Base-by-base conservation (phyloP, 257 asterid genomes). In the Plectranthus barbatus region DNA sequence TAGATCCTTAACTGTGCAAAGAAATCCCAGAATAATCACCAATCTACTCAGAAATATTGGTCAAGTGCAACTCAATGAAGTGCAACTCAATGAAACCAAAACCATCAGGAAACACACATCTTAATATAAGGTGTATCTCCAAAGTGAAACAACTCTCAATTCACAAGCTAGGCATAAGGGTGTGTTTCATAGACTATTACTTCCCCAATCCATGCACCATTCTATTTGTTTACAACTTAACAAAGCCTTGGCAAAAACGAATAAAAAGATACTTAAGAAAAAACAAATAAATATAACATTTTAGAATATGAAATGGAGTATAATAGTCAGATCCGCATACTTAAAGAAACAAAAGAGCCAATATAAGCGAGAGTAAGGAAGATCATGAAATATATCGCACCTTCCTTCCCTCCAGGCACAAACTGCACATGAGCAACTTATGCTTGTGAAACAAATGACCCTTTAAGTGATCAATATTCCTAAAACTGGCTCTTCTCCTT, bases 361-460 rank as follows among this genome's bases (percentile, higher is more conserved):
- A 18, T 62, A 49, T 17, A 18, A 64, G 29, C 42, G 20, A 21
- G 36, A 14, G 61, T 34, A 49, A 7, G 36, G 33, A 69, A 74
- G 8, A 37, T 24, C 58, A 47, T 39, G 33, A 50, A 62, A 55
- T 42, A 64, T 14, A 14, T 10, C 47, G 7, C 40, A 90, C 99
- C 99, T 93, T 93, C 37, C 97, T 81, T 68, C 97, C 99, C 83
- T 85, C 97, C 83, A 93, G 79, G 77, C 99, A 93, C 90, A 93
- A 77, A 75, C 86, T 84, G 83, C 99, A 93, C 94, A 93, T 90
- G 60, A 81, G 11, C 80, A 89, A 46, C 81, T 59, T 82, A 76
- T 93, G 99, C 74, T 83, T 83, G 76, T 87, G 95, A 63, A 81
- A 87, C 71, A 93, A 46, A 69, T 93, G 99, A 66, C 87, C 95